These are phyloP conservation scores for Podila minutissima DNA, from an alignment of 192 early-diverging fungal genomes.

Conservation along the genomic window DNA sequence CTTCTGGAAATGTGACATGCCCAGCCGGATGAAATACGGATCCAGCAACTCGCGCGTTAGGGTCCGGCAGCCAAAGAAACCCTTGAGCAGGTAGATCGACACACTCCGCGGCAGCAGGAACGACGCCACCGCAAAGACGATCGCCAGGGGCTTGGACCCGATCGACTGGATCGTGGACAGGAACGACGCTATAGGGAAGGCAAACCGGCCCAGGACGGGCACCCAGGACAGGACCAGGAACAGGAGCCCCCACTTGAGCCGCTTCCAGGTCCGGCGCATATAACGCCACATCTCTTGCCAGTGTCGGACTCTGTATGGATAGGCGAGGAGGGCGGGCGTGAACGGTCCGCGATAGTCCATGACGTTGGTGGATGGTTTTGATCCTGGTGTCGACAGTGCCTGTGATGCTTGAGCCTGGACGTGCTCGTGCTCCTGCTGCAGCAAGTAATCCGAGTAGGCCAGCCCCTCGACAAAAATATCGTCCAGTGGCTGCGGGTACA, in stretches of 20 bases:
- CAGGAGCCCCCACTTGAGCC: slow-evolving; percentile 48
- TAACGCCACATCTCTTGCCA: slow-evolving; percentile 65
- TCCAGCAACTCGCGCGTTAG: slow-evolving; percentile 69
- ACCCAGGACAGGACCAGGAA: slow-evolving; percentile 60
- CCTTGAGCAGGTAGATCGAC: slow-evolving; percentile 53
- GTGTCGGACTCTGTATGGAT: slow-evolving; percentile 42
- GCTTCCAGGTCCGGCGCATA: slow-evolving; percentile 54
- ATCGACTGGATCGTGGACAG: slow-evolving; percentile 57
- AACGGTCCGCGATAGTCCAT: slow-evolving; percentile 54
- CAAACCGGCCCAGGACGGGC: slow-evolving; percentile 62
- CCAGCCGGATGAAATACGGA: slow-evolving; percentile 68
- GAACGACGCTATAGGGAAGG: slow-evolving; percentile 62
- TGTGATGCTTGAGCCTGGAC: slow-evolving; percentile 16
- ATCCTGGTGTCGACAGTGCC: slow-evolving; percentile 6
- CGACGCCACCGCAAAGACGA: slow-evolving; percentile 48
- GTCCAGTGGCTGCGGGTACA: slow-evolving; percentile 69
- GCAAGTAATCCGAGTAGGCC: slow-evolving; percentile 50
- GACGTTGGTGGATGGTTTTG: slow-evolving; percentile 24
- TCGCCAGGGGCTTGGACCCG: slow-evolving; percentile 54
- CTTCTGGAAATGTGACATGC: slow-evolving; percentile 56
- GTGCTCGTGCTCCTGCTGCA: slow-evolving; percentile 52
- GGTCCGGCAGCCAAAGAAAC: slow-evolving; percentile 60
- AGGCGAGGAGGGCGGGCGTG: slow-evolving; percentile 39
- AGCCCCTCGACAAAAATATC: slow-evolving; percentile 66
- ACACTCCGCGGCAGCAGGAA: slow-evolving; percentile 53